Evolutionary conservation across 2,329 filamentous ascomycete genomes (phyloP).

Genomic region (Fusarium sp.): DNA sequence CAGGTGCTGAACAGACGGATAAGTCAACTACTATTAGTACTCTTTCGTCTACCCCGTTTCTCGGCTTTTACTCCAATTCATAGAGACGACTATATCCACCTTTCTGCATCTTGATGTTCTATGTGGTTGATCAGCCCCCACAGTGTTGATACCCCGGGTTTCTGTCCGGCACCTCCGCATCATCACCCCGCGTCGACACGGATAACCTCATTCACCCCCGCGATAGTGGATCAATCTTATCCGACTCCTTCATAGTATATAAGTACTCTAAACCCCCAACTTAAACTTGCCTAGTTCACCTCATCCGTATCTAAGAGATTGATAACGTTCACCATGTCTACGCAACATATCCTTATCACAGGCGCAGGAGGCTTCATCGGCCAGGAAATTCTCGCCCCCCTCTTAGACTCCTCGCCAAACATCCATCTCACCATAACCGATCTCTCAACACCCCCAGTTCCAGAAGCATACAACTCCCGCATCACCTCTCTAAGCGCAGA

Average conservation of each 20-base stretch:
- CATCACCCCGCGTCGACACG: constrained; percentile 26
- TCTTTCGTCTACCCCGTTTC: not conserved
- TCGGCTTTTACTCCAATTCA: not conserved
- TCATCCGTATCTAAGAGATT: not conserved
- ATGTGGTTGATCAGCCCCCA: not conserved
- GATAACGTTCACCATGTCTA: constrained; percentile 23
- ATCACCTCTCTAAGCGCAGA: constrained; percentile 44
- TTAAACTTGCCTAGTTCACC: not conserved
- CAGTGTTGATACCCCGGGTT: constrained; percentile 21
- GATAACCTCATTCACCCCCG: constrained; percentile 27
- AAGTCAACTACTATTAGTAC: not conserved
- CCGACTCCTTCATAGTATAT: not conserved
- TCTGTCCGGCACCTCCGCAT: constrained; percentile 38
- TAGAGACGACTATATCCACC: not conserved
- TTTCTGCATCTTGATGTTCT: not conserved
- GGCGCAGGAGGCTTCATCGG: constrained; percentile 73
- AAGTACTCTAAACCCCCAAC: not conserved
- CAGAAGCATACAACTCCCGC: constrained; percentile 50
- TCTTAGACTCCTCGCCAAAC: constrained; percentile 56
- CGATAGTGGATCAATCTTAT: constrained; percentile 30
- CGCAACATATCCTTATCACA: constrained; percentile 66
- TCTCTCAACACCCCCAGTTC: constrained; percentile 63
- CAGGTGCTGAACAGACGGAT: not conserved
- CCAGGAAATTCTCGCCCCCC: constrained; percentile 67
- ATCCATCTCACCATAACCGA: constrained; percentile 66